phyloP scores from a whole-genome alignment of 306 rosid genomes.

The Cyclanthera cordifolia region DNA sequence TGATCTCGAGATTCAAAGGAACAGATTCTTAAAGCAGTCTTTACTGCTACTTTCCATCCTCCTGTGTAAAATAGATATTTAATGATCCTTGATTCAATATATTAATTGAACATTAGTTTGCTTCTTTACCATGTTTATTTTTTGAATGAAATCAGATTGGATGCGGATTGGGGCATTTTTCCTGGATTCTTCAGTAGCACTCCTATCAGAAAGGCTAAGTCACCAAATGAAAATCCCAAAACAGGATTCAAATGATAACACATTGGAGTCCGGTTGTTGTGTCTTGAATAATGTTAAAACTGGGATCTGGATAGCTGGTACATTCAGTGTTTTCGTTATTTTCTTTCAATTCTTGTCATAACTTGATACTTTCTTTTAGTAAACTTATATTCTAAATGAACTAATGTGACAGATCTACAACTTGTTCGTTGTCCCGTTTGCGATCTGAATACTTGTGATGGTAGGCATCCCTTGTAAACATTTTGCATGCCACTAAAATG shows the following conservation, averaged over 20 bases:
- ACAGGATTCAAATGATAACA: slow-evolving; percentile 30
- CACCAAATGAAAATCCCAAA: slow-evolving; percentile 30
- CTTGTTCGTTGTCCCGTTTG: slow-evolving; percentile 96
- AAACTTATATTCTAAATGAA: slow-evolving; percentile 14
- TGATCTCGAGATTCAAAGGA: not conserved
- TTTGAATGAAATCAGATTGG: slow-evolving; percentile 50
- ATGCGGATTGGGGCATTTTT: slow-evolving; percentile 90
- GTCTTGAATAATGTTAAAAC: slow-evolving; percentile 51
- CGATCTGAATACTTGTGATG: slow-evolving; percentile 89
- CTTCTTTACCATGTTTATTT: slow-evolving; percentile 7
- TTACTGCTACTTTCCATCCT: not conserved
- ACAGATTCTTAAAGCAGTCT: not conserved
- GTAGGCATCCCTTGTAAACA: slow-evolving; percentile 24
- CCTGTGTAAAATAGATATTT: not conserved
- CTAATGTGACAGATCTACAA: slow-evolving; percentile 70
- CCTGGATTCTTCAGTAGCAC: slow-evolving; percentile 54
- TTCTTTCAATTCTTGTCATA: not conserved
- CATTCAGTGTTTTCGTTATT: not conserved
- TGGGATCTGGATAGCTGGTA: slow-evolving; percentile 98
- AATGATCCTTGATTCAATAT: not conserved
- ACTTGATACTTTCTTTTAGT: not conserved
- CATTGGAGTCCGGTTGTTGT: slow-evolving; percentile 61
- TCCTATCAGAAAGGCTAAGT: slow-evolving; percentile 49
- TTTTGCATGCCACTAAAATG: not conserved
- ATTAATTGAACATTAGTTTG: not conserved